Percentiles rank a stretch among this genome's conserved stretches.
phyloP scores from a whole-genome alignment of 148 eudicot genomes.

The Persicaria tinctoria region DNA sequence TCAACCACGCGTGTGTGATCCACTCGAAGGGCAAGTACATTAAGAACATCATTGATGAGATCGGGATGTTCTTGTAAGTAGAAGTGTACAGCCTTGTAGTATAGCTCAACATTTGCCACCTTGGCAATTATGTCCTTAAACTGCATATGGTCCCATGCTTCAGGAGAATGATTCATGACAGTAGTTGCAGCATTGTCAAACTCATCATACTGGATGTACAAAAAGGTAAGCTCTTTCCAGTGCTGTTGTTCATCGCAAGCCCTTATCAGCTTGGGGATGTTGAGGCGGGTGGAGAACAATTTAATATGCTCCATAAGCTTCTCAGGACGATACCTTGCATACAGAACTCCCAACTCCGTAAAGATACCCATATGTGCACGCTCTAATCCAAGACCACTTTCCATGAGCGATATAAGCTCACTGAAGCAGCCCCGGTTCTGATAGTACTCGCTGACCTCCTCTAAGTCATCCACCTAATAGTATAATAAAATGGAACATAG shows the following conservation, averaged over 20 bases:
- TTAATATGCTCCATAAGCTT: slow-evolving; percentile 99
- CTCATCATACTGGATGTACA: slow-evolving; percentile 93
- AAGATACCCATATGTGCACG: slow-evolving; percentile 99
- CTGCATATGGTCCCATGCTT: slow-evolving; percentile 99
- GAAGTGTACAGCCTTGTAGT: slow-evolving; percentile 95
- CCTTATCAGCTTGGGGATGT: slow-evolving; percentile 93
- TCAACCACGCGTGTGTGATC: slow-evolving; percentile 95
- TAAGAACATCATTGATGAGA: slow-evolving; percentile 86
- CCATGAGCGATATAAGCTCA: slow-evolving; percentile 89
- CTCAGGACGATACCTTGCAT: slow-evolving; percentile 93
- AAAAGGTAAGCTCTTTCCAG: slow-evolving; percentile 90
- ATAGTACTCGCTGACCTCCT: slow-evolving; percentile 88
- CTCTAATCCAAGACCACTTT: slow-evolving; percentile 96
- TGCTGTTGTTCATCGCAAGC: slow-evolving; percentile 99
- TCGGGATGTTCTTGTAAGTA: slow-evolving; percentile 97
- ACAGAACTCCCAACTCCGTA: slow-evolving; percentile 92
- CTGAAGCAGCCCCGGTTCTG: slow-evolving; percentile 94
- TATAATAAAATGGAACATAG: slow-evolving; percentile 35
- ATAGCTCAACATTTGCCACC: slow-evolving; percentile 97
- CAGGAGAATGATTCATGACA: slow-evolving; percentile 98
- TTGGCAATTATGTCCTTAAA: slow-evolving; percentile 89
- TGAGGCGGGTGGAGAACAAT: slow-evolving; percentile 92
- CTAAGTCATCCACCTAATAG: slow-evolving; percentile 85
- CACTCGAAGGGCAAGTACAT: slow-evolving; percentile 92
- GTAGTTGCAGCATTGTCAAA: slow-evolving; percentile 98